Base-by-base conservation (phyloP, 1,284 basidiomycete genomes). In the Ustilago hordei region DNA sequence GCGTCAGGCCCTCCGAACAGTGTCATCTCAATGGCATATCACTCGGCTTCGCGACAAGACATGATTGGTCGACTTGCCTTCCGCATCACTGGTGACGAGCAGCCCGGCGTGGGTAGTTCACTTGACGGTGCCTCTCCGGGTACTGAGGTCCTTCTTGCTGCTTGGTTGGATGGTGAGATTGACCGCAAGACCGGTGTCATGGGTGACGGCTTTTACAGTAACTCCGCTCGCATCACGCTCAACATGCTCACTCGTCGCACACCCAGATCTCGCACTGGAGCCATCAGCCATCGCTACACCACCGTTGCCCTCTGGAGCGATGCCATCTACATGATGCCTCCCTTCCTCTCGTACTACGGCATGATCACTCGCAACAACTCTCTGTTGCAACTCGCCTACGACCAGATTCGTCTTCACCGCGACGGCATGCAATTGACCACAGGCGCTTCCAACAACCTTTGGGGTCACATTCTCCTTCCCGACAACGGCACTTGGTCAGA, bases 321-420 rank as follows among this genome's bases (percentile, higher is more conserved):
- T 19, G 78, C 80, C 15, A 89, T 93, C 8, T 94, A 93, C 86
- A 94, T 95, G 94, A 92, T 93, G 0, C 95, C 95, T 0, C 95
- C 95, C 0, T 97, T 95, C 87, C 87, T 98, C 9, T 94, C 95
- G 0, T 95, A 93, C 86, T 95, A 94, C 84, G 95, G 93, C 35
- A 91, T 91, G 38, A 79, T 91, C 32, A 91, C 90, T 0, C 83
- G 87, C 35, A 95, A 96, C 86, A 85, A 89, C 47, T 90, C 91
- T 1, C 88, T 95, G 31, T 82, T 96, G 9, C 85, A 87, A 38
- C 89, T 90, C 60, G 92, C 93, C 0, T 93, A 93, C 87, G 90
- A 90, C 41, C 95, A 98, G 85, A 91, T 93, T 74, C 88, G 88
- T 54, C 88, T 94, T 0, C 96, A 97, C 85, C 90, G 94, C 17